These are phyloP conservation scores for Sabuloglossum arenarium DNA, from an alignment of 495 filamentous ascomycete genomes.

Conservation along the genomic window DNA sequence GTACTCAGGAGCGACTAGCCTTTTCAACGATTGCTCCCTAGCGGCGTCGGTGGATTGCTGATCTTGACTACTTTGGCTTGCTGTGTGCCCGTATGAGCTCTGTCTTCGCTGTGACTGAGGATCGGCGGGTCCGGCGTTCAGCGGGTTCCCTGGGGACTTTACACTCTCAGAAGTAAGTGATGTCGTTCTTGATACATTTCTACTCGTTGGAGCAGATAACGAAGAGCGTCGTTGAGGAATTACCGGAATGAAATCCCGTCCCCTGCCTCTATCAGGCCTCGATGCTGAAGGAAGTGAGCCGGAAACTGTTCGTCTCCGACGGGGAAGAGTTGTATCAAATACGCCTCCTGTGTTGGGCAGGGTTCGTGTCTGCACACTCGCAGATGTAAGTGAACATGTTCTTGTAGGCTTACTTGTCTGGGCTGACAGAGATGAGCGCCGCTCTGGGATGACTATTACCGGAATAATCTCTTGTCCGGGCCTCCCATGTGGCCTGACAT, in stretches of 20 bases:
- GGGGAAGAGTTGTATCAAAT: background rate
- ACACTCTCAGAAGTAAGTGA: slow-evolving; percentile 48
- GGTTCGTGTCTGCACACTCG: slow-evolving; percentile 1
- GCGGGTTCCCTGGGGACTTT: slow-evolving; percentile 28
- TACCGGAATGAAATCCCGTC: slow-evolving; percentile 35
- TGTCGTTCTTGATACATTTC: slow-evolving; percentile 39
- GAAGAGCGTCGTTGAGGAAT: slow-evolving; percentile 42
- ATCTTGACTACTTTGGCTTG: background rate
- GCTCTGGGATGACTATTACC: slow-evolving; percentile 51
- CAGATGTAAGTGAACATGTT: slow-evolving; percentile 16
- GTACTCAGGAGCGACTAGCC: background rate
- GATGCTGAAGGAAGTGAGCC: background rate
- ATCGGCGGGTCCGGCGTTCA: background rate
- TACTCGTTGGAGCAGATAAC: slow-evolving; percentile 49
- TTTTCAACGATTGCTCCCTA: background rate
- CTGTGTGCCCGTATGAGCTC: background rate
- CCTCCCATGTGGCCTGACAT: slow-evolving; percentile 24
- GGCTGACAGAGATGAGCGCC: slow-evolving; percentile 32
- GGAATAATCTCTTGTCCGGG: slow-evolving; percentile 41
- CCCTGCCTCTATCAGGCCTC: slow-evolving; percentile 11
- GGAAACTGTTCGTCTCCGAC: slow-evolving; percentile 9
- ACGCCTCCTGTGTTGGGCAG: background rate
- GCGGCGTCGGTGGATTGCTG: background rate
- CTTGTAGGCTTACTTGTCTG: slow-evolving; percentile 19
- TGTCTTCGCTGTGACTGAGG: background rate